Base-by-base conservation (phyloP, 768 basidiomycete genomes). In the Dentipellis fragilis region DNA sequence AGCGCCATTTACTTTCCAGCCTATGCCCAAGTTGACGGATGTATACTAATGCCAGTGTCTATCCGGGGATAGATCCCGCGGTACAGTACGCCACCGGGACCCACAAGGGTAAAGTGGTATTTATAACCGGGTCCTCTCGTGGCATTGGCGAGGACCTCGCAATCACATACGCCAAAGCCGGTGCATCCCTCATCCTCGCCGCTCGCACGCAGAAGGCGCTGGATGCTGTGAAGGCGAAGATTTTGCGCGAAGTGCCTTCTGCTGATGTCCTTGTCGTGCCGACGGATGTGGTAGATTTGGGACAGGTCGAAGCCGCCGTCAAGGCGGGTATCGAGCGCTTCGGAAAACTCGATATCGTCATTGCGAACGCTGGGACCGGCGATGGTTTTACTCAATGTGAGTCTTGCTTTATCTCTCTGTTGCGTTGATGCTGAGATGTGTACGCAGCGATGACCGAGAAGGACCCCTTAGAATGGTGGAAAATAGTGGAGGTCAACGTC, bases 121-220 rank as follows among this genome's bases (percentile, higher is more conserved):
- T 65, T 29, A 56, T 66, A 55, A 65, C 64, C 7, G 65, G 65
- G 14, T 58, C 57, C 6, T 56, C 54, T 4, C 58, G 56, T 14
- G 64, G 64, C 19, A 63, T 65, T 1, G 29, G 64, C 4, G 38
- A 54, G 14, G 59, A 54, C 14, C 57, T 35, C 10, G 57, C 61
- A 3, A 19, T 56, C 17, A 45, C 54, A 11, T 65, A 58, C 10
- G 62, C 59, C 0, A 47, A 46, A 4, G 58, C 58, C 4, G 64
- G 64, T 3, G 64, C 64, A 10, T 39, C 22, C 1, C 23, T 64
- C n/a, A 36, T 61, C 7, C 46, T 65, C 16, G 49, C 51, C 6
- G 49, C 35, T 1, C 55, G 52, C 4, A 54, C n/a, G 7, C 49
- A 51, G 38, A 36, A 53, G n/a, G 10, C 42, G 1, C 56, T 59